A percentile compares a stretch with the other conserved stretches of the same genome.
Evolutionary conservation across 129 eudicot species (phyloP).

Genomic region (Lactuca saligna): DNA sequence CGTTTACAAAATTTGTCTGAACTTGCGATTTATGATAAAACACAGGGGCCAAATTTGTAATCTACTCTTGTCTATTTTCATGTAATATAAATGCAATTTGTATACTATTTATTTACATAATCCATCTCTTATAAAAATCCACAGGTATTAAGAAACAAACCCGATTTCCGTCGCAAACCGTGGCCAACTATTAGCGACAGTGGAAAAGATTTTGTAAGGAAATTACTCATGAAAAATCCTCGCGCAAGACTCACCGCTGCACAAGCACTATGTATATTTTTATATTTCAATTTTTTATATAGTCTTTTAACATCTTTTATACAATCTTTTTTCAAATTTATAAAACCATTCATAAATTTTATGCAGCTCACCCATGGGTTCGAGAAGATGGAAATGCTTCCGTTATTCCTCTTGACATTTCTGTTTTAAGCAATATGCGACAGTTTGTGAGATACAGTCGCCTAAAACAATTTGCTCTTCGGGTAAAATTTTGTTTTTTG

Average conservation of each 20-base stretch:
- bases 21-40: too few species aligned
- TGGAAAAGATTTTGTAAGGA: constrained; percentile 89
- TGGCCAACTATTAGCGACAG: constrained; percentile 83
- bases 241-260: constrained; percentile 97
- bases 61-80: too few species aligned
- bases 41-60: too few species aligned
- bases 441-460: constrained; percentile 90
- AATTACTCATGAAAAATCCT: constrained; percentile 85
- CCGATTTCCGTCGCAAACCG: constrained; percentile 91
- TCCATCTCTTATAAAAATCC: not conserved
- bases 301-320: not conserved
- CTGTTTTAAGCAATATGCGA: constrained; percentile 80
- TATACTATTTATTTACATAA: not conserved
- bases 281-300: not conserved
- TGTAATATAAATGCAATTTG: not conserved
- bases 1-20: too few species aligned
- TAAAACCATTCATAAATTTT: constrained; percentile 15
- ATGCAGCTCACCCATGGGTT: constrained; percentile 94
- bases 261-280: constrained; percentile 70
- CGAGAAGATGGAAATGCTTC: constrained; percentile 93
- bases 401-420: constrained; percentile 87
- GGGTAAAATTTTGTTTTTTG: constrained; percentile 39
- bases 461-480: constrained; percentile 76
- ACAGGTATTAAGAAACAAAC: constrained; percentile 79
- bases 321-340: not conserved